Base-by-base conservation (phyloP, 352 stramenopile genomes). In the Phytopythium cucurbitacearum region DNA sequence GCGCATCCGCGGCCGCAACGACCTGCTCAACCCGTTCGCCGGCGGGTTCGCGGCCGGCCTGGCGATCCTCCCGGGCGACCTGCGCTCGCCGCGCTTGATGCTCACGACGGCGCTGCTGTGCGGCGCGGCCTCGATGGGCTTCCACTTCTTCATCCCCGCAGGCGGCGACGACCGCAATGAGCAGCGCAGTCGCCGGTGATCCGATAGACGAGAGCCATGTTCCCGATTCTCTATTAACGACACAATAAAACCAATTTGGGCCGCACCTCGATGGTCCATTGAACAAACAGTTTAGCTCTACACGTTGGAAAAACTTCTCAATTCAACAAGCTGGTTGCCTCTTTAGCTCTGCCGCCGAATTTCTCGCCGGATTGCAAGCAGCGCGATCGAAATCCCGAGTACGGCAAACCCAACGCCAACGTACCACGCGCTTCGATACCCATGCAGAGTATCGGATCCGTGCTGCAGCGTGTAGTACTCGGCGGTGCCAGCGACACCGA, bases 21-120 rank as follows among this genome's bases (percentile, higher is more conserved):
- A 94, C 56, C 33, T 79, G 6, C 42, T 87, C 2, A 94, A 94
- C 48, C 73, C 77, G 38, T 91, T 94, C 52, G 39, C 69, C 6
- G 80, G 84, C 15, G 80, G 80, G 1, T 89, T 88, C 52, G 65
- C 69, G 7, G 79, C 80, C 4, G 84, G 72, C 0, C 53, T 91
- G 38, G 67, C 65, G 49, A 65, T 85, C 47, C 33, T 88, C 35
- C 66, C 69, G 3, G 48, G 52, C 0, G 76, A 88, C n/a, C 15
- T 85, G 52, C 67, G 71, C 39, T 77, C 64, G 3, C 77, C 73
- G 10, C 65, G 64, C n/a, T 35, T 61, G 15, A 57, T 87, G 1
- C 13, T 81, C 7, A 65, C 59, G n/a, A 64, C 65, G 42, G 73
- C 80, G 7, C 48, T 73, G 40, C 40, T 85, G 36, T 91, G 73